phyloP scores from a whole-genome alignment of 2,329 filamentous ascomycete genomes.

The Plenodomus lindquistii region DNA sequence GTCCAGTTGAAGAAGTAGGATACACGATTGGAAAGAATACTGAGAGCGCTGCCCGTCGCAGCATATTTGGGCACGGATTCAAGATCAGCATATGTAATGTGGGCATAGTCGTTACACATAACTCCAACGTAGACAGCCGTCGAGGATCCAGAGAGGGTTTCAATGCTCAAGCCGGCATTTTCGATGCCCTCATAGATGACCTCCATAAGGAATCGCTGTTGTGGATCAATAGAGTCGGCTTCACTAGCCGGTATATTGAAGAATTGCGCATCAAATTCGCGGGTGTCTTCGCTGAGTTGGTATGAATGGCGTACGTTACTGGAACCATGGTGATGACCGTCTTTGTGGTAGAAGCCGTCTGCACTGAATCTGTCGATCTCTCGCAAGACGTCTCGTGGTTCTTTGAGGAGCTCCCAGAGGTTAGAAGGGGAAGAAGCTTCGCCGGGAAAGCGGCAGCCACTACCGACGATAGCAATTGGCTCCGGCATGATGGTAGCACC shows the following conservation, averaged over 20 bases:
- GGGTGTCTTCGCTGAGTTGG: slow-evolving; percentile 18
- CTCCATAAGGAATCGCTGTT: slow-evolving; percentile 24
- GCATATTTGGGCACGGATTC: slow-evolving; percentile 12
- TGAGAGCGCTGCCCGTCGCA: slow-evolving; percentile 20
- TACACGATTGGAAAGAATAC: slow-evolving; percentile 41
- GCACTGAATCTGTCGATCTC: slow-evolving; percentile 33
- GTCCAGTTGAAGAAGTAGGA: slow-evolving; percentile 42
- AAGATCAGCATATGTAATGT: neutral
- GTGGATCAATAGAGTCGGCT: slow-evolving; percentile 25
- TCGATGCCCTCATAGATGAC: slow-evolving; percentile 20
- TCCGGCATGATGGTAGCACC: too few relatives aligned
- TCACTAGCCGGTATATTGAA: slow-evolving; percentile 21
- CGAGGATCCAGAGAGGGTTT: slow-evolving; percentile 7
- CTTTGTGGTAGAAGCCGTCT: slow-evolving; percentile 28
- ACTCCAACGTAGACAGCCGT: slow-evolving; percentile 10
- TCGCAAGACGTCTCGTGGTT: slow-evolving; percentile 33
- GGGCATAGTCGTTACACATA: slow-evolving; percentile 12
- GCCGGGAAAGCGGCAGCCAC: slow-evolving; percentile 44
- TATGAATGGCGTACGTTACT: slow-evolving; percentile 30
- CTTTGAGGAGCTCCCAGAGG: slow-evolving; percentile 40
- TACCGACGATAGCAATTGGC: slow-evolving; percentile 44
- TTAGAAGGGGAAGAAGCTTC: slow-evolving; percentile 30
- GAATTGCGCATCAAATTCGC: slow-evolving; percentile 24
- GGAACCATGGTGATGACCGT: slow-evolving; percentile 33
- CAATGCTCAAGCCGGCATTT: slow-evolving; percentile 3